These are phyloP conservation scores for Prunus fruticosa DNA, from an alignment of 306 rosid genomes.

Conservation along the genomic window DNA sequence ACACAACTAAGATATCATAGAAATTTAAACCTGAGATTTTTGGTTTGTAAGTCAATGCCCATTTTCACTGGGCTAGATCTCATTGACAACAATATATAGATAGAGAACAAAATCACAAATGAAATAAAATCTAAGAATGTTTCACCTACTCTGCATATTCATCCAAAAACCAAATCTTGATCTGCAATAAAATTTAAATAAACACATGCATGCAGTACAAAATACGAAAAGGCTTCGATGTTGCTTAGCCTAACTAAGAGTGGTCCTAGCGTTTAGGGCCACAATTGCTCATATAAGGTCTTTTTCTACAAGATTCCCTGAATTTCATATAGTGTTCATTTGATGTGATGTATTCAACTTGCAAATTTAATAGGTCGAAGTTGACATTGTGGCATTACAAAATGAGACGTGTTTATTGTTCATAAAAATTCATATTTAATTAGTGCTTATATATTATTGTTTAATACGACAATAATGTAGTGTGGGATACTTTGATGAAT, in stretches of 20 bases:
- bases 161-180: background rate
- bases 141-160: background rate
- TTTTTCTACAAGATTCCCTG: background rate
- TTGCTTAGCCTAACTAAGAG: background rate
- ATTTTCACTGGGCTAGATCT: too few relatives aligned
- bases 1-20: too few relatives aligned
- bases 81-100: background rate
- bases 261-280: background rate
- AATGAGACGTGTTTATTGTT: background rate
- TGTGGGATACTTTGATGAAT: too few relatives aligned
- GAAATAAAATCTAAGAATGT: background rate
- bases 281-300: background rate
- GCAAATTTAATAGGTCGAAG: background rate
- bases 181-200: background rate
- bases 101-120: background rate
- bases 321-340: background rate
- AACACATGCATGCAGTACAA: background rate
- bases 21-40: fast-evolving
- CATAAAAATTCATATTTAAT: background rate
- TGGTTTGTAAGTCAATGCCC: fast-evolving
- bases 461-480: too few relatives aligned
- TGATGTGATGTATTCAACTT: background rate
- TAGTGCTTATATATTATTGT: too few relatives aligned
- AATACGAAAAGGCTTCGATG: background rate
- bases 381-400: background rate